Percentiles rank a stretch among this genome's conserved stretches.
Conservation (phyloP, 2,329 filamentous ascomycete genomes). For the Dothiorella sarmentorum region DNA sequence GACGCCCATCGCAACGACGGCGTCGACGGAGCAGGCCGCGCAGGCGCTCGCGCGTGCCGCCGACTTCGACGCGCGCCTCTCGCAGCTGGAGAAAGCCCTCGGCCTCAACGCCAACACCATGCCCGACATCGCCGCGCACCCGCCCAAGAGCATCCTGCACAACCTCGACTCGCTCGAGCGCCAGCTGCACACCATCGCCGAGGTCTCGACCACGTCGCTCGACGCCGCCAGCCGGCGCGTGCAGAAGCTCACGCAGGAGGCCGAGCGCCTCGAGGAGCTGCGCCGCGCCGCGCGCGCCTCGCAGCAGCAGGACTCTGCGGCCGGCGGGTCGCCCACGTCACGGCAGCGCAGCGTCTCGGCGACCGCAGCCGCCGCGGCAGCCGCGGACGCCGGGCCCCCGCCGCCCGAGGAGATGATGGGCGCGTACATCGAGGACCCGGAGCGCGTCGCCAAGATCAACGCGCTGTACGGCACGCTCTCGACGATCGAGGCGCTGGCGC, state of each 20-base stretch:
- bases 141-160: slow-evolving; percentile 69
- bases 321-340: neutral
- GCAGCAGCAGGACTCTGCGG: neutral
- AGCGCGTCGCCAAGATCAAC: slow-evolving; percentile 83
- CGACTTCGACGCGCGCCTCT: slow-evolving; percentile 80
- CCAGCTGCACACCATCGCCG: slow-evolving; percentile 72
- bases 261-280: slow-evolving; percentile 64
- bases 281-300: slow-evolving; percentile 26
- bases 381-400: slow-evolving; percentile 30
- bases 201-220: slow-evolving; percentile 68
- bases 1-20: neutral
- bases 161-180: slow-evolving; percentile 76
- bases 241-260: slow-evolving; percentile 67
- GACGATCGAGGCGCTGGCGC: slow-evolving; percentile 81
- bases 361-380: slow-evolving; percentile 39
- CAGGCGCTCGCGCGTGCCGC: slow-evolving; percentile 76
- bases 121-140: slow-evolving; percentile 54
- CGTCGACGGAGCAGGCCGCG: slow-evolving; percentile 28
- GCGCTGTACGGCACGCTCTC: slow-evolving; percentile 85
- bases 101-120: slow-evolving; percentile 71
- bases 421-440: slow-evolving; percentile 50
- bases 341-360: slow-evolving; percentile 9
- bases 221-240: slow-evolving; percentile 69
- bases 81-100: slow-evolving; percentile 73
- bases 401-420: slow-evolving; percentile 15